A percentile compares a stretch with the other conserved stretches of the same genome.
These are phyloP conservation scores for Tuber brumale DNA, from an alignment of 495 filamentous ascomycete species.

Conservation along the genomic window DNA sequence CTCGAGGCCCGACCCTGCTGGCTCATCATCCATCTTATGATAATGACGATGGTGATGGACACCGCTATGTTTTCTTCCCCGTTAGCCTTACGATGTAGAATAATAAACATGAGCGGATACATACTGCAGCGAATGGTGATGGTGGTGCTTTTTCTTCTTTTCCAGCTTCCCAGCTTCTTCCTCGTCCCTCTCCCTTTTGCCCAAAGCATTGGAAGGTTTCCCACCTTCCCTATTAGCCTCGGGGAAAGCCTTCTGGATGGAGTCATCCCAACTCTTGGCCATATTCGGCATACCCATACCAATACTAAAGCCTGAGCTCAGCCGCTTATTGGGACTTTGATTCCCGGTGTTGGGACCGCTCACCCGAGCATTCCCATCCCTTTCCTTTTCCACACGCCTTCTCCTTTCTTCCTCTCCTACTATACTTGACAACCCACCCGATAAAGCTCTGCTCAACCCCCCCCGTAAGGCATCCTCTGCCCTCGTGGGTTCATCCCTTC, in stretches of 20 bases:
- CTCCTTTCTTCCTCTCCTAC: constrained; percentile 24
- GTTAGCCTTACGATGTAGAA: constrained; percentile 22
- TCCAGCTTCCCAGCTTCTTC: constrained; percentile 38
- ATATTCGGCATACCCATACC: constrained; percentile 32
- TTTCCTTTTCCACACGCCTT: constrained; percentile 31
- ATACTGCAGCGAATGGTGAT: constrained; percentile 49
- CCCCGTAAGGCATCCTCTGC: constrained; percentile 53
- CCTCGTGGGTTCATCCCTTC: constrained; percentile 49
- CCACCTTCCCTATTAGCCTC: constrained; percentile 28
- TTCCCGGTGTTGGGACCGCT: constrained; percentile 26
- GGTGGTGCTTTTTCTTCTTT: constrained; percentile 43
- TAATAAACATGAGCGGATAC: constrained; percentile 17
- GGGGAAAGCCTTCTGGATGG: constrained; percentile 32
- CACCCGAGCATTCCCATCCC: constrained; percentile 29
- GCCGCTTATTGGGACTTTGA: constrained; percentile 31
- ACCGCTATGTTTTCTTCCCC: constrained; percentile 26
- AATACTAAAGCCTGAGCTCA: constrained; percentile 15
- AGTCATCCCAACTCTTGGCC: constrained; percentile 32
- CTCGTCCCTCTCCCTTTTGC: constrained; percentile 41
- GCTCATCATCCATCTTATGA: constrained; percentile 59
- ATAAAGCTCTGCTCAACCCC: constrained; percentile 42
- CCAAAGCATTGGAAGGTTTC: constrained; percentile 13
- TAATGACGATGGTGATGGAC: constrained; percentile 67
- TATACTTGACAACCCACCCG: constrained; percentile 22
- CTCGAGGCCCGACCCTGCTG: constrained; percentile 44